phyloP scores from a whole-genome alignment of 164 flowering plant genomes.

The Paratinospora sagittata region DNA sequence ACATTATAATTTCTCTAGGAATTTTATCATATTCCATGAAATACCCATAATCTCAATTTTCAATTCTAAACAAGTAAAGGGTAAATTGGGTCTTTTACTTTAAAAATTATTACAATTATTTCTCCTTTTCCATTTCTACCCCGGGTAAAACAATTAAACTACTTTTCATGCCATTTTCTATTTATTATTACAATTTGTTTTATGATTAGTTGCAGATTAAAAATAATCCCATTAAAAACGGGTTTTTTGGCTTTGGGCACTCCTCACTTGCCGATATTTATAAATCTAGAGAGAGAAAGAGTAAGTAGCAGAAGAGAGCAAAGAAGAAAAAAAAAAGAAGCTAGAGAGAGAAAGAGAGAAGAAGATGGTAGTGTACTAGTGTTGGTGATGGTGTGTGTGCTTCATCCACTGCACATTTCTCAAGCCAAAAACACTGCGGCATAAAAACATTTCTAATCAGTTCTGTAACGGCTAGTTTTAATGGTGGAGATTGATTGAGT shows the following conservation, averaged over 20 bases:
- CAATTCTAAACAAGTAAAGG: background rate
- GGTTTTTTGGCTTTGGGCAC: conserved; percentile 1
- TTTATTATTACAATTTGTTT: background rate
- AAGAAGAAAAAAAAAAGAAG: background rate
- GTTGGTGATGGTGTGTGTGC: background rate
- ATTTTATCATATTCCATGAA: background rate
- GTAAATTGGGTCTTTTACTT: background rate
- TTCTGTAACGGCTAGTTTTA: conserved; percentile 16
- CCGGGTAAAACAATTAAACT: background rate
- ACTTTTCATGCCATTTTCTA: no score
- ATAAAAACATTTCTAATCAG: background rate
- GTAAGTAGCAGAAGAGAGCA: conserved; percentile 4
- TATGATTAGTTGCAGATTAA: conserved; percentile 6
- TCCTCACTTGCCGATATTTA: conserved; percentile 7
- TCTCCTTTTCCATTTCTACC: background rate
- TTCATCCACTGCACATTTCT: conserved; percentile 15
- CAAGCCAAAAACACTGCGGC: conserved; percentile 5
- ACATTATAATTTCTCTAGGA: background rate
- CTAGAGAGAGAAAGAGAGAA: background rate
- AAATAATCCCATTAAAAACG: conserved; percentile 16
- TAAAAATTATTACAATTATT: background rate
- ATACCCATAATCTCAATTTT: background rate
- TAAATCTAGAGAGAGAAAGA: background rate
- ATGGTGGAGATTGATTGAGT: conserved; percentile 7
- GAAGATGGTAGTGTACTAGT: background rate